phyloP scores from a whole-genome alignment of 179 eudicot species.

The Camellia oleifera region DNA sequence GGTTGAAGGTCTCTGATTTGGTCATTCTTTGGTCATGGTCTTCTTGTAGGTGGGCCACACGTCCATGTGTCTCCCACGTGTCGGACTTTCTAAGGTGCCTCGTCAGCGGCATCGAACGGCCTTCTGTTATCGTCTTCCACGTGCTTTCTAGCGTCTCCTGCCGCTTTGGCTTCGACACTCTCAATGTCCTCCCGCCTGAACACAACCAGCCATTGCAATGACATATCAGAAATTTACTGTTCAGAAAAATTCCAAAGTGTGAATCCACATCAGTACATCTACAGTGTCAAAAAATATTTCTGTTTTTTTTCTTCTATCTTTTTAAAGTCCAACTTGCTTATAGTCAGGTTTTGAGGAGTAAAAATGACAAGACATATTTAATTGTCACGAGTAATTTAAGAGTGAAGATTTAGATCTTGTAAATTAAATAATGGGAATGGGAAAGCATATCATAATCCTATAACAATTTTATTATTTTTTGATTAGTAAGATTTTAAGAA shows the following conservation, averaged over 20 bases:
- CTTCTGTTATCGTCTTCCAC: slow-evolving; percentile 83
- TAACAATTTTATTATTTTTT: no score
- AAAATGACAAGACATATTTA: no score
- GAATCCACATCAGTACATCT: neutral
- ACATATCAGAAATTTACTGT: neutral
- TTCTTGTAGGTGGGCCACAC: neutral
- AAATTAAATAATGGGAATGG: no score
- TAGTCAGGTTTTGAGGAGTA: no score
- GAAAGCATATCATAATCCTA: no score
- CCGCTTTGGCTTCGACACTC: slow-evolving; percentile 62
- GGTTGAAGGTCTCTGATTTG: slow-evolving; percentile 62
- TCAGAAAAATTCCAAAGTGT: neutral
- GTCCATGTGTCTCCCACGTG: slow-evolving; percentile 45
- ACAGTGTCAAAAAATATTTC: no score
- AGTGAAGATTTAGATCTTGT: no score
- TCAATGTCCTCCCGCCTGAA: slow-evolving; percentile 48
- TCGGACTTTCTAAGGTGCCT: slow-evolving; percentile 69
- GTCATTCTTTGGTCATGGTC: slow-evolving; percentile 29
- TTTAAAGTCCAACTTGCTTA: no score
- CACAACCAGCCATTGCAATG: neutral
- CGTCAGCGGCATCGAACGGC: slow-evolving; percentile 60
- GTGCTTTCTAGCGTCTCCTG: slow-evolving; percentile 72
- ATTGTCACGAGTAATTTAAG: no score
- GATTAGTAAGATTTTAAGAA: no score
- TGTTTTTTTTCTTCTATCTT: no score